These are phyloP conservation scores for Chrysosporium queenslandicum DNA, from an alignment of 2,329 filamentous ascomycete genomes.

Conservation along the genomic window DNA sequence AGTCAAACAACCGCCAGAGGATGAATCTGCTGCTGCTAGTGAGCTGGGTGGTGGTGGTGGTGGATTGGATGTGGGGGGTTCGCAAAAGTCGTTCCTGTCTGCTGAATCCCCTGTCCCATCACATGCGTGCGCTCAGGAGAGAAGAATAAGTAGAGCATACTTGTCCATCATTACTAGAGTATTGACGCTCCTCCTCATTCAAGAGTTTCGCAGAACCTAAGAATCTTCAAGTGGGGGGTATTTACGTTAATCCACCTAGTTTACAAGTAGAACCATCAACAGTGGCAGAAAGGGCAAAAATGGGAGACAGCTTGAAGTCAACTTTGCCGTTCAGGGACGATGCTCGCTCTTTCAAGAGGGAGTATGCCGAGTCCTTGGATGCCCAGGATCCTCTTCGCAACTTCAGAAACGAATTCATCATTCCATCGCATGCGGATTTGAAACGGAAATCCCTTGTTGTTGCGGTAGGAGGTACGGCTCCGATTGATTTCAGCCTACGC, in stretches of 20 bases:
- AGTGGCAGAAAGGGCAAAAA: neutral
- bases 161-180: too few relatives aligned
- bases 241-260: too few relatives aligned
- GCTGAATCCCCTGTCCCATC: neutral
- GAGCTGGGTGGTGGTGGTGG: too few relatives aligned
- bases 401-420: slow-evolving; percentile 61
- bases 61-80: neutral
- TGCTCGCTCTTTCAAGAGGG: slow-evolving; percentile 23
- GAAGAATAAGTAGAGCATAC: neutral
- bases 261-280: neutral
- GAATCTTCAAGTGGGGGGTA: neutral
- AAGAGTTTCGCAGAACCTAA: neutral
- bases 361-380: slow-evolving; percentile 46
- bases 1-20: neutral
- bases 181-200: neutral
- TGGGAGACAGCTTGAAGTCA: neutral
- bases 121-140: neutral
- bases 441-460: slow-evolving; percentile 49
- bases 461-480: slow-evolving; percentile 24
- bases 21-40: neutral
- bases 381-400: slow-evolving; percentile 49
- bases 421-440: slow-evolving; percentile 64
- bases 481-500: too few relatives aligned
- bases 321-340: slow-evolving; percentile 5
- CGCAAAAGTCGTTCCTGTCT: neutral